phyloP scores from a whole-genome alignment of 176 grass and related monocot genomes.

The Oryza brachyantha region DNA sequence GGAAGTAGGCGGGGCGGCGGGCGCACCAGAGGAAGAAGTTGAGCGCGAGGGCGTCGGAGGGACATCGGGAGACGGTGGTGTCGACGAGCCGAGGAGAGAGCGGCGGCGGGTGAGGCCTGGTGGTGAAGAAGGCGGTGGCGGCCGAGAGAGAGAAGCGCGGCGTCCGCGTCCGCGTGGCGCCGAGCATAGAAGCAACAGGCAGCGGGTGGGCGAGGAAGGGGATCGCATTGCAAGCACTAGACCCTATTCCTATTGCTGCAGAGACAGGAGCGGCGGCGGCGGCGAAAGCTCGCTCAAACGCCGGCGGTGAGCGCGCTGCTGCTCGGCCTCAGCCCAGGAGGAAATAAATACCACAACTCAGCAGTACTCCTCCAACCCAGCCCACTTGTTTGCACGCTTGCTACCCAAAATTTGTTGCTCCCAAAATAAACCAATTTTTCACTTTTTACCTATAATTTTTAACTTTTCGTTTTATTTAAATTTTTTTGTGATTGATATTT shows the following conservation, averaged over 20 bases:
- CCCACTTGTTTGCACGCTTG: no score
- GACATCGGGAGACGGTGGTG: conserved; percentile 46
- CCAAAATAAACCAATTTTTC: no score
- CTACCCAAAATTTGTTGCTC: no score
- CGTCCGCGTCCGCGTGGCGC: conserved; percentile 31
- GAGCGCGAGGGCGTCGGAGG: conserved; percentile 64
- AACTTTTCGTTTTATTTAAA: no score
- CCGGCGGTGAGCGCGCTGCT: neutral
- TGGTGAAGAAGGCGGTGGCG: conserved; percentile 24
- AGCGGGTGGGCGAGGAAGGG: neutral
- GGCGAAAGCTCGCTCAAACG: no score
- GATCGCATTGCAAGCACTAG: conserved; percentile 32
- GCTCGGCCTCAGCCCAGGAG: no score
- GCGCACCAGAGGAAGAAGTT: conserved; percentile 91
- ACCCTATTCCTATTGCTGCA: neutral
- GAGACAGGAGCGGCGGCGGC: no score
- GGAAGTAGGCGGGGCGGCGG: conserved; percentile 67
- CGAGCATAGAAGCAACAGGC: conserved; percentile 33
- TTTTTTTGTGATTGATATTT: no score
- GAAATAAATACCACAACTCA: no score
- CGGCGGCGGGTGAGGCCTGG: neutral
- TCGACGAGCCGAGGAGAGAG: conserved; percentile 56
- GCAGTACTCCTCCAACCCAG: no score
- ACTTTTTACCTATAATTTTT: no score
- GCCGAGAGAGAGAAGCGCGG: conserved; percentile 28